Percentiles rank a stretch among this genome's conserved stretches.
Evolutionary conservation across 768 basidiomycete species (phyloP).

Genomic region (Suillus decipiens): DNA sequence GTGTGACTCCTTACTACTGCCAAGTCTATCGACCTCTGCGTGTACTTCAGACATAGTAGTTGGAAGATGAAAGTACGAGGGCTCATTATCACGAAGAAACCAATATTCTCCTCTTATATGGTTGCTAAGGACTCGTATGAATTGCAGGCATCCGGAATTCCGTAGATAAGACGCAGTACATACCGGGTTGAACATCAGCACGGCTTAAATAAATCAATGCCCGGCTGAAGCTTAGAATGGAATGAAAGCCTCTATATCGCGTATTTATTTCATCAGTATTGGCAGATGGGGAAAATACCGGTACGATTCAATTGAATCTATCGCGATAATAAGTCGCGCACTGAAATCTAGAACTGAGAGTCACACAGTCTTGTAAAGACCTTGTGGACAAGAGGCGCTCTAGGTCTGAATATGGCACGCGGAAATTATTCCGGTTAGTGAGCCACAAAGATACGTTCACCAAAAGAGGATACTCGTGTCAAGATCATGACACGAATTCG

Average conservation of each 20-base stretch:
- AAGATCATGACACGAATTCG: neutral
- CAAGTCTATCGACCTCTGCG: slow-evolving; percentile 11
- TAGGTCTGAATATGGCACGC: neutral
- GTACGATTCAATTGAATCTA: neutral
- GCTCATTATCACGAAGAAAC: neutral
- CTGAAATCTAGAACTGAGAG: neutral
- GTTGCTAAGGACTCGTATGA: neutral
- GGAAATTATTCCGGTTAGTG: neutral
- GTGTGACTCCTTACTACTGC: neutral
- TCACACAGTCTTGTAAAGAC: neutral
- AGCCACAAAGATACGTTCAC: neutral
- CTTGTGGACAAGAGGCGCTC: neutral
- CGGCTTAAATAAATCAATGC: neutral
- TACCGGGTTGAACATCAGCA: neutral
- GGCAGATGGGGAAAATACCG: neutral
- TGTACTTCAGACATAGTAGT: slow-evolving; percentile 24
- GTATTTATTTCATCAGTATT: neutral
- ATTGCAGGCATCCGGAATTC: neutral
- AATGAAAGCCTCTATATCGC: neutral
- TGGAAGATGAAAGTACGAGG: neutral
- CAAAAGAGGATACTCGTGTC: neutral
- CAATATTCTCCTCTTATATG: neutral
- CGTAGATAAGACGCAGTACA: neutral
- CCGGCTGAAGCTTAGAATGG: neutral
- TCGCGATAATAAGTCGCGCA: neutral